Conservation (phyloP, 2,329 filamentous ascomycete genomes). For the Dactylellina sp. region DNA sequence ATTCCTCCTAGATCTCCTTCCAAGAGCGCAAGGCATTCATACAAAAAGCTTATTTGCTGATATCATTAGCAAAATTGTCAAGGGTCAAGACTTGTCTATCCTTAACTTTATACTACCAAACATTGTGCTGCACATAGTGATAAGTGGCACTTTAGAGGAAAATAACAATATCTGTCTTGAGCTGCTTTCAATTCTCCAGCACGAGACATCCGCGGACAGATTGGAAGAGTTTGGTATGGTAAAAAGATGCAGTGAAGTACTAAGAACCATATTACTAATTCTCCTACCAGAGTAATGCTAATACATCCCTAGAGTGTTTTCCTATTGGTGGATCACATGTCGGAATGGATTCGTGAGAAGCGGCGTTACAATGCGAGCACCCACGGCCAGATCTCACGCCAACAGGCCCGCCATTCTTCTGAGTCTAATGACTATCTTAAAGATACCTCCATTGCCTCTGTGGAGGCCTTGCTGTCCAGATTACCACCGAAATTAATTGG, state of each 20-base stretch:
- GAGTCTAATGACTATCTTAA: slow-evolving; percentile 18
- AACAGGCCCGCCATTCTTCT: slow-evolving; percentile 52
- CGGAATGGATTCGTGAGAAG: slow-evolving; percentile 87
- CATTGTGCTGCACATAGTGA: slow-evolving; percentile 82
- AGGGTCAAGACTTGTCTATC: slow-evolving; percentile 85
- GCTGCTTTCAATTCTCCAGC: slow-evolving; percentile 77
- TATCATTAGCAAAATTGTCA: slow-evolving; percentile 82
- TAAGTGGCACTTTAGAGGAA: slow-evolving; percentile 76
- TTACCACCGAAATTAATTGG: slow-evolving; percentile 81
- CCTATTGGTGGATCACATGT: slow-evolving; percentile 88
- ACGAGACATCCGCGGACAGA: slow-evolving; percentile 68
- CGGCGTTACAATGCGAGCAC: slow-evolving; percentile 65
- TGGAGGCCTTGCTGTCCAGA: slow-evolving; percentile 77
- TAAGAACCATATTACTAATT: slow-evolving; percentile 58
- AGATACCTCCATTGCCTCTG: slow-evolving; percentile 64
- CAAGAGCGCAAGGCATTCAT: slow-evolving; percentile 79
- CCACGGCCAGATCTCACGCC: slow-evolving; percentile 55
- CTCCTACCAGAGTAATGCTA: not conserved
- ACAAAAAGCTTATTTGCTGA: slow-evolving; percentile 79
- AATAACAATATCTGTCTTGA: slow-evolving; percentile 77
- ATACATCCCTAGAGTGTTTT: slow-evolving; percentile 67
- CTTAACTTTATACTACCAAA: slow-evolving; percentile 91
- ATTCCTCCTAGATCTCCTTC: slow-evolving; percentile 84
- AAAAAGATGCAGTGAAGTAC: slow-evolving; percentile 87
- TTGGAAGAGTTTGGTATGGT: slow-evolving; percentile 78